Evolutionary conservation across 192 early-diverging fungal genomes (phyloP), one percentile per base, ranked within the genome.

Genomic region (Neocallimastix lanati): DNA sequence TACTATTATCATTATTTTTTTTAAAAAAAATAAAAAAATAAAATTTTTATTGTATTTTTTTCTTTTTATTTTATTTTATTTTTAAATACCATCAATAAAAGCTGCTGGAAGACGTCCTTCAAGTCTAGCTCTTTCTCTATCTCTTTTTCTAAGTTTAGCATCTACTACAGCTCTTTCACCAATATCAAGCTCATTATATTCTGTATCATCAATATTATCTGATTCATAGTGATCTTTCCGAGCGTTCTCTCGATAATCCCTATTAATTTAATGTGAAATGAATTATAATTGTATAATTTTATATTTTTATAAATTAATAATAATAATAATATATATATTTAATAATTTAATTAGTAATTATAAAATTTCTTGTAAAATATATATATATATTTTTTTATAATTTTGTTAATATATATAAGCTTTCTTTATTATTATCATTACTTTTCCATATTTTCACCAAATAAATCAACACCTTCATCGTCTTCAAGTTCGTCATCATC

Each of bases 391-490:
- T n/a, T n/a, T n/a, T n/a, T n/a, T n/a, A n/a, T n/a, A n/a, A n/a
- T n/a, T n/a, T n/a, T n/a, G n/a, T n/a, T n/a, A n/a, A n/a, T n/a
- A n/a, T n/a, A n/a, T n/a, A n/a, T n/a, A n/a, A n/a, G n/a, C n/a
- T n/a, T n/a, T n/a, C n/a, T n/a, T n/a, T n/a, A n/a, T n/a, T n/a
- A n/a, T n/a, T n/a, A n/a, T n/a, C n/a, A 84, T 81, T 88, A 95
- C 93, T 87, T 88, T 80, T 95, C 93, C 87, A 97, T 90, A 77
- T 89, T 88, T 28, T 91, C 90, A 16, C 92, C 94, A 87, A 95
- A 96, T 81, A 99, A 86, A 86, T 99, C 95, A 82, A 96, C 95
- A 18, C 96, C 97, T 77, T 94, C 91, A 29, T 88, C 92, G 21
- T 93, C 92, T 29, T 93, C 90, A 37, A 90, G 86, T 12, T 77